phyloP scores from a whole-genome alignment of 306 rosid species.

The Pyrus pyrifolia region DNA sequence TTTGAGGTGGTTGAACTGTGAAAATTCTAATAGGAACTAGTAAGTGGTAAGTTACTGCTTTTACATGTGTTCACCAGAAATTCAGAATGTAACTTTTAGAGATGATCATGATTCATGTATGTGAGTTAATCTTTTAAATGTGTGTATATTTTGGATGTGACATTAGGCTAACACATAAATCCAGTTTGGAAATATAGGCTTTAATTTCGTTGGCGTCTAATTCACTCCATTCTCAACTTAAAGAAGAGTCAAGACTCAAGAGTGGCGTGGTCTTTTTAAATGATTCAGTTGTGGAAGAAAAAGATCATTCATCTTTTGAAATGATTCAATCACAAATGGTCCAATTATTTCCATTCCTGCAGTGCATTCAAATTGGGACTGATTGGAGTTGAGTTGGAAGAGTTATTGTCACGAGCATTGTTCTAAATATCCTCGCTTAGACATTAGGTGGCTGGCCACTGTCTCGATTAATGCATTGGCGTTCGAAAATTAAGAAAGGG shows the following conservation, averaged over 20 bases:
- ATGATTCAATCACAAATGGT: not conserved
- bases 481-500: too few species aligned
- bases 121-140: not conserved
- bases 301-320: not conserved
- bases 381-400: too few species aligned
- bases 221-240: not conserved
- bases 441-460: too few species aligned
- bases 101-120: too few species aligned
- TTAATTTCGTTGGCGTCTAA: not conserved
- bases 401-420: too few species aligned
- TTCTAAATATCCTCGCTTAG: fast-evolving
- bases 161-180: not conserved
- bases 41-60: not conserved
- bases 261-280: not conserved
- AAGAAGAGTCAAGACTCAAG: not conserved
- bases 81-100: too few species aligned
- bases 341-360: not conserved
- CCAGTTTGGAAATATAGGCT: not conserved
- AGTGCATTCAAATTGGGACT: not conserved
- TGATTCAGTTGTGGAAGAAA: not conserved
- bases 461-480: fast-evolving
- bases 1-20: not conserved
- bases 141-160: not conserved
- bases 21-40: not conserved
- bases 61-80: too few species aligned